Evolutionary conservation across 129 eudicot genomes (phyloP), one percentile per base, ranked within the genome.

Genomic region (Flaveria robusta): DNA sequence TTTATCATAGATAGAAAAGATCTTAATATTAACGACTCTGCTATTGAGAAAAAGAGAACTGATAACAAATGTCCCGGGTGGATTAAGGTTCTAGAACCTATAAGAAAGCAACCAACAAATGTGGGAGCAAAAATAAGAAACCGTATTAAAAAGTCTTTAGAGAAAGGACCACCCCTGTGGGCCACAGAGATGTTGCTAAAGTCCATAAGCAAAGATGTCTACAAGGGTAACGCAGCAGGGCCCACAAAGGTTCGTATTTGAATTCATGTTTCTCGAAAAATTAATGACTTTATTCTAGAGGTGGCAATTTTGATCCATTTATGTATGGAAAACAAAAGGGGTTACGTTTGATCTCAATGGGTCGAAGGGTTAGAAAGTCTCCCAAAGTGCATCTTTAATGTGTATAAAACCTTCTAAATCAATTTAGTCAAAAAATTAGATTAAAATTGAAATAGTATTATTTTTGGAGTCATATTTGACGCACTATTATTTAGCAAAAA

Each of bases 161-260:
- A 81, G 4, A 83, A 70, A 81, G 76, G 86, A 59, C 99, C 99
- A 26, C 99, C 99, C 7, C 91, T 82, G 54, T 95, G 99, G 99
- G 99, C 99, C 4, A 85, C 56, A 64, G 71, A 79, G 82, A 86
- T 54, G 77, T 66, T 95, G 90, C 83, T 79, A 50, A 87, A 88
- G 71, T 91, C 99, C 11, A 95, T 95, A 29, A 91, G 97, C 79
- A 95, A 87, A 70, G 96, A 85, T 67, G 92, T 95, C 45, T 95
- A 95, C 83, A 95, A 89, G 87, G 97, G 99, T 47, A 95, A 95
- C 86, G 99, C 99, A 41, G 92, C 99, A 3, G 99, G 99, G 18
- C 99, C 99, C 65, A 95, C 99, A 1, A 95, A 95, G 99, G 99
- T 95, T 55, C 6, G 69, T 67, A 13, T 46, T 80, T 22, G 0